Percentiles rank a stretch among this genome's conserved stretches.
phyloP scores from a whole-genome alignment of 2,329 filamentous ascomycete species.

The Stemphylium beticola region DNA sequence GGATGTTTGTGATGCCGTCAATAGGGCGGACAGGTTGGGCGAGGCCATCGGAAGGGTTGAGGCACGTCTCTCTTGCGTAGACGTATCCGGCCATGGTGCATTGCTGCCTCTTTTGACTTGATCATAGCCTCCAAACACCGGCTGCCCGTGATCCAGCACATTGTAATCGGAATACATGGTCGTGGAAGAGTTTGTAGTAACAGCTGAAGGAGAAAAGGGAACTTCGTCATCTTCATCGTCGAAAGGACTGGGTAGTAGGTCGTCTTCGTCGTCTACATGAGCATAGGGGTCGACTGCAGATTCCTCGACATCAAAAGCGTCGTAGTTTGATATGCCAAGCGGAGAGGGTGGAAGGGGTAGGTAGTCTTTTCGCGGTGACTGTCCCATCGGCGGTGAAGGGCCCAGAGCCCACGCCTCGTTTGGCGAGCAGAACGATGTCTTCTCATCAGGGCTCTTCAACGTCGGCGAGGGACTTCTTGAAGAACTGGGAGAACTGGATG shows the following conservation, averaged over 20 bases:
- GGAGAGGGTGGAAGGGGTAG: conserved; percentile 47
- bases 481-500: conserved; percentile 20
- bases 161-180: conserved; percentile 1
- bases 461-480: conserved; percentile 31
- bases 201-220: conserved; percentile 22
- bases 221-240: conserved; percentile 20
- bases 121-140: conserved; percentile 21
- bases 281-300: conserved; percentile 36
- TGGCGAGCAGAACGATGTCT: conserved; percentile 31
- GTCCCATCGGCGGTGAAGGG: conserved; percentile 13
- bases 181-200: conserved; percentile 12
- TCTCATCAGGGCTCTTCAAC: conserved; percentile 8
- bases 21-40: conserved; percentile 25
- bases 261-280: conserved; percentile 40
- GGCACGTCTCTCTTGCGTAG: background rate
- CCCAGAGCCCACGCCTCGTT: conserved; percentile 40
- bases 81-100: conserved; percentile 27
- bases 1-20: conserved; percentile 10
- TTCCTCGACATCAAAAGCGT: conserved; percentile 50
- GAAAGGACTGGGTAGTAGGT: conserved; percentile 11
- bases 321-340: conserved; percentile 52
- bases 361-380: conserved; percentile 33
- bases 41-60: conserved; percentile 15
- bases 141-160: conserved; percentile 12
- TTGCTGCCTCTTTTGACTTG: conserved; percentile 31